Percentiles rank a stretch among this genome's conserved stretches.
Evolutionary conservation across 78 protist genomes (phyloP).

Genomic region (Dictyostelium purpureum): DNA sequence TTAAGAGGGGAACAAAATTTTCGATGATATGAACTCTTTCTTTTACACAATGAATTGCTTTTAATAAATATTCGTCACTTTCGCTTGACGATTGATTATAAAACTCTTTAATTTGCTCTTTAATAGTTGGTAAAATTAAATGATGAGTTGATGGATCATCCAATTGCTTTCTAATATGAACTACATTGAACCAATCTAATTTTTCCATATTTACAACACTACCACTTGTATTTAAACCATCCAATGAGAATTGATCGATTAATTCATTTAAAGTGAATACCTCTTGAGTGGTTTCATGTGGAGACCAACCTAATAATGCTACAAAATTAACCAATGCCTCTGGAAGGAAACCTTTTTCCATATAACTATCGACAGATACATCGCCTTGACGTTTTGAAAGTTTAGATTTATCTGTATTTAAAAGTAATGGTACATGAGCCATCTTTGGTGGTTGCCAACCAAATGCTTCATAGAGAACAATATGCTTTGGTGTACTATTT

Average conservation of each 20-base stretch:
- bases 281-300: constrained; percentile 47
- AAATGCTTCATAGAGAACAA: constrained; percentile 83
- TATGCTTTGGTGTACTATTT: constrained; percentile 87
- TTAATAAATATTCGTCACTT: constrained; percentile 32
- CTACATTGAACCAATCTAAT: constrained; percentile 76
- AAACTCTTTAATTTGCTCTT: neutral
- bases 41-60: constrained; percentile 60
- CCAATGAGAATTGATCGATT: constrained; percentile 53
- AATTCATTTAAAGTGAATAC: constrained; percentile 38
- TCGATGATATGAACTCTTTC: constrained; percentile 35
- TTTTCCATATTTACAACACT: constrained; percentile 75
- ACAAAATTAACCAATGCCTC: constrained; percentile 86
- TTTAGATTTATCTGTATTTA: constrained; percentile 83
- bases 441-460: constrained; percentile 85
- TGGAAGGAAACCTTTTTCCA: constrained; percentile 73
- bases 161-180: constrained; percentile 61
- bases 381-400: constrained; percentile 89
- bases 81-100: neutral
- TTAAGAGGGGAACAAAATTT: neutral
- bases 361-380: constrained; percentile 81
- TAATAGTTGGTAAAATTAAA: neutral
- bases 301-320: constrained; percentile 84
- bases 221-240: constrained; percentile 52
- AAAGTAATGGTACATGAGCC: constrained; percentile 90
- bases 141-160: neutral